Percentiles rank a stretch among this genome's conserved stretches.
phyloP scores from a whole-genome alignment of 2,329 filamentous ascomycete genomes.

The Phaeosphaeria sp. region DNA sequence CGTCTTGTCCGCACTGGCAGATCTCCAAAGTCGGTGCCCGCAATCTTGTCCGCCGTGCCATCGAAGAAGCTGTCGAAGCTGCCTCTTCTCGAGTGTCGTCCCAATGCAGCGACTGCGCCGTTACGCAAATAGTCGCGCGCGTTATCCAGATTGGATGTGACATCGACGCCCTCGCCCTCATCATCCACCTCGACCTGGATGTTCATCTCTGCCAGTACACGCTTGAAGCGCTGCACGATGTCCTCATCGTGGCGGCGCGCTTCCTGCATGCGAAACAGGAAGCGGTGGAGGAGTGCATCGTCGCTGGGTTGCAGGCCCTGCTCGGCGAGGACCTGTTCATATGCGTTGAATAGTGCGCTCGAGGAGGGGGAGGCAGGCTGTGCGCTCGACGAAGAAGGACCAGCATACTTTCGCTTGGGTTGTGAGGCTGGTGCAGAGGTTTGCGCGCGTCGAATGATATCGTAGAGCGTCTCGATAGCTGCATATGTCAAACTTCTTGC shows the following conservation, averaged over 20 bases:
- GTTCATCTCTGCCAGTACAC: conserved; percentile 62
- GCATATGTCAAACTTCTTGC: no score
- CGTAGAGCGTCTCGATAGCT: conserved; percentile 81
- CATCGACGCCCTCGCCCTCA: conserved; percentile 49
- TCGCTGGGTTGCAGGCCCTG: conserved; percentile 74
- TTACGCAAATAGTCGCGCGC: conserved; percentile 29
- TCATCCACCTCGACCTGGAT: conserved; percentile 71
- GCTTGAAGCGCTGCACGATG: conserved; percentile 74
- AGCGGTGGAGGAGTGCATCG: conserved; percentile 76
- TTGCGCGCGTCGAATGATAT: conserved; percentile 76
- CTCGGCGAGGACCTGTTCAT: conserved; percentile 75
- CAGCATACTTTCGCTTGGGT: neutral
- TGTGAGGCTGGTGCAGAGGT: neutral
- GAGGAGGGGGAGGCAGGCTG: conserved; percentile 62
- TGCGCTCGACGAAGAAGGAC: no score
- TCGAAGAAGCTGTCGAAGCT: conserved; percentile 68
- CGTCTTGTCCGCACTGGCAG: conserved; percentile 25
- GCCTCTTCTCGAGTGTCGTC: conserved; percentile 50
- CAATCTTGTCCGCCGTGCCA: conserved; percentile 60
- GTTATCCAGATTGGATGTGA: conserved; percentile 39
- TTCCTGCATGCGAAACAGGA: conserved; percentile 73
- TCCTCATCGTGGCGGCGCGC: conserved; percentile 26
- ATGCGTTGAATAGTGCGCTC: conserved; percentile 80
- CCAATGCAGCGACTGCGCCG: conserved; percentile 28
- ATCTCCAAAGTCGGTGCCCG: conserved; percentile 43